These are phyloP conservation scores for Hevea brasiliensis DNA, from an alignment of 345 rosid genomes.

Conservation along the genomic window DNA sequence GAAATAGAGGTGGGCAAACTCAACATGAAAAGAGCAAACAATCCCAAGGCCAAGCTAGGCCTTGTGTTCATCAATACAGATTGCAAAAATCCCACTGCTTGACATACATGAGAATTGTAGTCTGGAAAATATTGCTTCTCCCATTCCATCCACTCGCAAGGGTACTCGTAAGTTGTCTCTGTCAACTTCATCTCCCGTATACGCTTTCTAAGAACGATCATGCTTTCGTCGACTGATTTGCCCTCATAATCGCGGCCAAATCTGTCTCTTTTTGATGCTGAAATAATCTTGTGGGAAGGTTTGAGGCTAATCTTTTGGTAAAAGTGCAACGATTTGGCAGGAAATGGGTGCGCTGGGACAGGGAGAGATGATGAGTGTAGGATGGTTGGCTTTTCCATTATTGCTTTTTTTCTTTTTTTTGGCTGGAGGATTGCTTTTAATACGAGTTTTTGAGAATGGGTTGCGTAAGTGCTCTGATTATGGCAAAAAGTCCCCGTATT, in stretches of 20 bases:
- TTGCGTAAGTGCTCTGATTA: too few species aligned
- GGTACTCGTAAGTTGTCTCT: not conserved
- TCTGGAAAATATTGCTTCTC: constrained; percentile 5
- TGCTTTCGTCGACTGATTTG: constrained; percentile 5
- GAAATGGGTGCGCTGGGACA: too few species aligned
- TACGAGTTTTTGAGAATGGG: too few species aligned
- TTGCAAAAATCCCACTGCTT: constrained; percentile 7
- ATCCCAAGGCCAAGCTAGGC: not conserved
- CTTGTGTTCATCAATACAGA: not conserved
- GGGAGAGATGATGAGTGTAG: too few species aligned
- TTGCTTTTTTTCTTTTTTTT: too few species aligned
- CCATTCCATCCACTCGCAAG: constrained; percentile 14
- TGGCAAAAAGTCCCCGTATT: too few species aligned
- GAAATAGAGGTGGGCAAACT: not conserved
- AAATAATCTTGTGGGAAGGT: not conserved
- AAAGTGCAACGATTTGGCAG: too few species aligned
- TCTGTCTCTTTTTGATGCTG: not conserved
- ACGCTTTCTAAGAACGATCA: constrained; percentile 7
- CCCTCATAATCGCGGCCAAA: not conserved
- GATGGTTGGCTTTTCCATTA: too few species aligned
- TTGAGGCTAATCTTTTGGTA: too few species aligned
- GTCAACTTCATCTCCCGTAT: constrained; percentile 9
- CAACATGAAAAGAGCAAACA: not conserved
- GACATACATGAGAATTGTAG: not conserved
- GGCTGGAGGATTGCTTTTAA: too few species aligned